Evolutionary conservation across 2,329 filamentous ascomycete species (phyloP), one percentile per base, ranked within the genome.

Genomic region (Teratosphaeria pseudoeucalypti): DNA sequence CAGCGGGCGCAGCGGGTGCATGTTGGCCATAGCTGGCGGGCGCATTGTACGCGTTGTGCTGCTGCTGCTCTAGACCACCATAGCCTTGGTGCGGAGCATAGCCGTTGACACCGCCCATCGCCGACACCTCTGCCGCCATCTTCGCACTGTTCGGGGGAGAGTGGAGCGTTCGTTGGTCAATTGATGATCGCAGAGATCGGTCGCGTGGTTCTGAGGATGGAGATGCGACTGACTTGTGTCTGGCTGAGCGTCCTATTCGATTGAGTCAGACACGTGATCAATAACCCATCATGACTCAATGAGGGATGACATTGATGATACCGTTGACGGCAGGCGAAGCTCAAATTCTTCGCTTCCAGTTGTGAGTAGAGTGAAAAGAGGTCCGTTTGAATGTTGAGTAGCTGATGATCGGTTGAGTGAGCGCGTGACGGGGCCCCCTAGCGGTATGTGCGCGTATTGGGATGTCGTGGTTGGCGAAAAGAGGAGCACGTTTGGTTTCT

Each of bases 41-140:
- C 55, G 66, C 61, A 68, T 68, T 73, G 68, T 68, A 71, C 52
- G 65, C 52, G 16, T 59, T 49, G 32, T 63, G 61, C 68, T 68
- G 58, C 70, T 59, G 58, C 59, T 72, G 69, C 47, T 75, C 73
- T 58, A 66, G 62, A 56, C 64, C 67, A 60, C 63, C 62, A 65
- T 79, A 79, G 61, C 67, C 70, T 53, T 72, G 69, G 56, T 75
- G 72, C 56, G 71, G 70, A 61, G 71, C 75, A 65, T 79, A 79
- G 70, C 79, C 79, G 65, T 81, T 81, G 67, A 77, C 70, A 32
- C 59, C 55, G 53, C 77, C 73, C 64, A 74, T 70, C 52, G 68
- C 63, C 52, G 68, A 61, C 54, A 71, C 69, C 59, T 77, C 74
- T 55, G 74, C 69, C 61, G 75, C 75, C 75, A 77, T 77, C 34